Base-by-base conservation (phyloP, 2,329 filamentous ascomycete genomes). In the Ophiostoma pallidulum region DNA sequence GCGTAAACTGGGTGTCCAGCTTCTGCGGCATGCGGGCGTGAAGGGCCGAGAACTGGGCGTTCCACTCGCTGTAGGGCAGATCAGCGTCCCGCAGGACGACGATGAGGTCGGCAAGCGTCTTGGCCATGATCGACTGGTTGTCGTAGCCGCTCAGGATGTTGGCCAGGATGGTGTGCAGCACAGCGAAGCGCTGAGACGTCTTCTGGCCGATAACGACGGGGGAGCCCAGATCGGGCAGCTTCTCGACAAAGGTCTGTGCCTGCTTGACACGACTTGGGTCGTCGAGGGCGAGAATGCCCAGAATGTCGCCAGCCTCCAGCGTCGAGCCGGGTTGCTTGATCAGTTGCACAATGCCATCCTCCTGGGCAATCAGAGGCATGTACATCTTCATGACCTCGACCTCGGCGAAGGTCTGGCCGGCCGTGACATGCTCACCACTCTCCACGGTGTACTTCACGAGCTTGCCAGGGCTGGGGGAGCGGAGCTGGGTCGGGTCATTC, bases 381-480 rank as follows among this genome's bases (percentile, higher is more conserved):
- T 97, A 97, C 92, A 98, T 98, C 78, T 98, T 98, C 92, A 98
- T 98, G 68, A 98, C 92, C 70, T 98, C 92, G 35, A 98, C 91
- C 67, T 98, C 92, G 48, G 92, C 92, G 62, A 89, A 98, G 29
- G 91, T 75, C 66, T 97, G 86, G 49, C 91, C 91, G 58, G 94
- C 88, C 66, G 80, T 84, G 66, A 98, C 81, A 64, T 98, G 92
- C 57, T 89, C 78, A 52, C 92, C 92, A 60, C 94, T 97, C 66
- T 96, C 92, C 2, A 98, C 86, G 1, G 88, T 86, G 68, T 92
- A 98, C 71, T 95, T 96, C 71, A 98, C 91, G 31, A 98, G 83
- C 74, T 98, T 98, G 66, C 92, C 92, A 40, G 92, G 92, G 53
- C 86, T 94, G 36, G 92, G 92, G 4, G 90, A 91, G 57, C 92